These are phyloP conservation scores for Candida orba DNA, from an alignment of 805 yeast species.

Conservation along the genomic window DNA sequence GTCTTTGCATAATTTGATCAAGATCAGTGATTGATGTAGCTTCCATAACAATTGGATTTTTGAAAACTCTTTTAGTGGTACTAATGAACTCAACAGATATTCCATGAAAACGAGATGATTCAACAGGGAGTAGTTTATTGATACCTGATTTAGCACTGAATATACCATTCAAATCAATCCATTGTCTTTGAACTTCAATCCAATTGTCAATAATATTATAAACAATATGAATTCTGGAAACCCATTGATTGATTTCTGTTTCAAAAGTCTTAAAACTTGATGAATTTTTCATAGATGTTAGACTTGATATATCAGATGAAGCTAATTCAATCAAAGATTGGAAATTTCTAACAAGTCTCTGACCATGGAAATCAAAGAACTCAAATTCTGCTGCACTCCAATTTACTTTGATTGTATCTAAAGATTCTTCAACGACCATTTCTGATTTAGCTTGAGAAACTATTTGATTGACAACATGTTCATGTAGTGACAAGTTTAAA, in stretches of 20 bases:
- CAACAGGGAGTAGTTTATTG: slow-evolving; percentile 57
- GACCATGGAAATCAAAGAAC: slow-evolving; percentile 43
- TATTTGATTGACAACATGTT: slow-evolving; percentile 37
- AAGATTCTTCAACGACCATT: slow-evolving; percentile 49
- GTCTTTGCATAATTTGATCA: slow-evolving; percentile 37
- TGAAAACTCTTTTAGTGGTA: slow-evolving; percentile 42
- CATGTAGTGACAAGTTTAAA: slow-evolving; percentile 42
- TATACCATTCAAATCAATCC: slow-evolving; percentile 80
- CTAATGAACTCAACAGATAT: slow-evolving; percentile 55
- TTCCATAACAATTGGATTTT: slow-evolving; percentile 48
- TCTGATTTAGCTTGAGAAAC: slow-evolving; percentile 69
- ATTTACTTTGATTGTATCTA: slow-evolving; percentile 39
- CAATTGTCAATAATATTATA: slow-evolving; percentile 54
- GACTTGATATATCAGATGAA: slow-evolving; percentile 51
- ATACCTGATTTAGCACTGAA: slow-evolving; percentile 57
- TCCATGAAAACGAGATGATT: slow-evolving; percentile 56
- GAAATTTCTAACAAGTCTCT: slow-evolving; percentile 63
- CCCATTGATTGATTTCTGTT: slow-evolving; percentile 47
- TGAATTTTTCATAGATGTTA: slow-evolving; percentile 67
- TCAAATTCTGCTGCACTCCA: slow-evolving; percentile 55
- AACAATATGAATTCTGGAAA: slow-evolving; percentile 44
- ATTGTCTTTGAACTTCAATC: slow-evolving; percentile 82
- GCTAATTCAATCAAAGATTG: slow-evolving; percentile 50
- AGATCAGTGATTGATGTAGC: slow-evolving; percentile 44
- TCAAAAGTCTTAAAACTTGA: slow-evolving; percentile 54